Conservation (phyloP, 2,329 filamentous ascomycete genomes). For the Dothistroma pini region DNA sequence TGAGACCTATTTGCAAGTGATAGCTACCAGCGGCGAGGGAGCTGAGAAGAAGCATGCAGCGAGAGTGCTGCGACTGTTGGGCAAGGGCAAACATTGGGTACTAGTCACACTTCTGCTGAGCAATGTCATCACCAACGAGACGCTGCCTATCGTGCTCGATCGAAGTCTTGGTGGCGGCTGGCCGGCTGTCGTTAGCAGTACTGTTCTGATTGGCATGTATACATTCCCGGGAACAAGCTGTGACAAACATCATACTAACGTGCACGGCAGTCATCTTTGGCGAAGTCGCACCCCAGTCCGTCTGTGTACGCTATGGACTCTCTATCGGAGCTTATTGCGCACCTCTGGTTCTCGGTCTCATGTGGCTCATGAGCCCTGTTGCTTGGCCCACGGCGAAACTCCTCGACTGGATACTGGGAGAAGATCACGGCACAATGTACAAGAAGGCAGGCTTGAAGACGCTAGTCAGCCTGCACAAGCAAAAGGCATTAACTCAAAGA, state of each 20-base stretch:
- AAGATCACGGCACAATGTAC: constrained; percentile 94
- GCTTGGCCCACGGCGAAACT: constrained; percentile 96
- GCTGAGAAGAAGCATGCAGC: constrained; percentile 82
- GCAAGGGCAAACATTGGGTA: constrained; percentile 96
- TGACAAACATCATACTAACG: constrained; percentile 14
- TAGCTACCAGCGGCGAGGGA: constrained; percentile 78
- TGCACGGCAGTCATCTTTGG: constrained; percentile 80
- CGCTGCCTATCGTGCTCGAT: constrained; percentile 90
- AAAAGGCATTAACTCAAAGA: constrained; percentile 48
- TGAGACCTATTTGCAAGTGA: constrained; percentile 94
- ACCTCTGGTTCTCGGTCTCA: constrained; percentile 77
- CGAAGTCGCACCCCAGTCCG: constrained; percentile 90
- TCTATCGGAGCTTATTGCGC: constrained; percentile 94
- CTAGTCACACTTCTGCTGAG: constrained; percentile 88
- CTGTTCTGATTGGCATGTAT: constrained; percentile 78
- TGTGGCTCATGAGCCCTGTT: constrained; percentile 87
- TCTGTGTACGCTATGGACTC: constrained; percentile 93
- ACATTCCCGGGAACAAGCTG: neutral
- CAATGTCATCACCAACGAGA: constrained; percentile 98
- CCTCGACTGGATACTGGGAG: constrained; percentile 85
- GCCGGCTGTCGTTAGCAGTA: constrained; percentile 90
- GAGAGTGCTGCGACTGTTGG: constrained; percentile 73
- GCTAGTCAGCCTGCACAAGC: constrained; percentile 85
- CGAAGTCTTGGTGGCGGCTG: constrained; percentile 90
- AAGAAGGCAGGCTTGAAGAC: constrained; percentile 98